Percentiles rank a stretch among this genome's conserved stretches.
phyloP scores from a whole-genome alignment of 2,329 filamentous ascomycete genomes.

The Fusarium stilboides region DNA sequence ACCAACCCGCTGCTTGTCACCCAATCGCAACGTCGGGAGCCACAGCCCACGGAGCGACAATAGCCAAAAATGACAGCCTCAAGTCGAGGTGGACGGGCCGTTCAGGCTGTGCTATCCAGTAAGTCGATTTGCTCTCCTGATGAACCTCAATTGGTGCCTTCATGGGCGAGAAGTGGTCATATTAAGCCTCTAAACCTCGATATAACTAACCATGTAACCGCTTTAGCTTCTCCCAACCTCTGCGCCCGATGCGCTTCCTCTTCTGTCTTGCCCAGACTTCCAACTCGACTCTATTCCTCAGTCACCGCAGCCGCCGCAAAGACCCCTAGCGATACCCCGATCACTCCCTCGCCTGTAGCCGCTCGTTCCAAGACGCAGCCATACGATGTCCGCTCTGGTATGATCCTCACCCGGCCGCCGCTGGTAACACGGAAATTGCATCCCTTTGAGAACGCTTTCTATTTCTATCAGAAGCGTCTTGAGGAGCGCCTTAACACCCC shows the following conservation, averaged over 20 bases:
- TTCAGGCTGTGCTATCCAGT: conserved; percentile 67
- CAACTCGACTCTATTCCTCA: conserved; percentile 57
- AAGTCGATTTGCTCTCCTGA: conserved; percentile 44
- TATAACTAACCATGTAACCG: conserved; percentile 26
- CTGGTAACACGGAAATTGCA: conserved; percentile 87
- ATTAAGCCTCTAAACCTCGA: conserved; percentile 4
- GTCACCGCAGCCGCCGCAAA: conserved; percentile 45
- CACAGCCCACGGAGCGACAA: conserved; percentile 22
- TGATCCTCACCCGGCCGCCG: conserved; percentile 90
- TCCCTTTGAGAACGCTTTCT: conserved; percentile 92
- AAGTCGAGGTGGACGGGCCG: conserved; percentile 69
- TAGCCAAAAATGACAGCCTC: conserved; percentile 64
- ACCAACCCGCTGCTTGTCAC: conserved; percentile 36
- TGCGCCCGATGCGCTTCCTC: conserved; percentile 58
- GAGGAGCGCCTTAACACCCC: conserved; percentile 92
- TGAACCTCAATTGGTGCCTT: conserved; percentile 40
- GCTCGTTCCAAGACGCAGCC: conserved; percentile 41
- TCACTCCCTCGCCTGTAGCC: conserved; percentile 40
- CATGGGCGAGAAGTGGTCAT: background rate
- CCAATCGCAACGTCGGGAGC: conserved; percentile 34
- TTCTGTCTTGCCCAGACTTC: conserved; percentile 46
- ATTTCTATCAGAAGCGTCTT: conserved; percentile 96
- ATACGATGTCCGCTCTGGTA: conserved; percentile 72
- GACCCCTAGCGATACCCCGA: conserved; percentile 34
- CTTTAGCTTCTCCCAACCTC: conserved; percentile 52